Conservation (phyloP, 2,329 filamentous ascomycete species). For the Hypoxylon sp. region DNA sequence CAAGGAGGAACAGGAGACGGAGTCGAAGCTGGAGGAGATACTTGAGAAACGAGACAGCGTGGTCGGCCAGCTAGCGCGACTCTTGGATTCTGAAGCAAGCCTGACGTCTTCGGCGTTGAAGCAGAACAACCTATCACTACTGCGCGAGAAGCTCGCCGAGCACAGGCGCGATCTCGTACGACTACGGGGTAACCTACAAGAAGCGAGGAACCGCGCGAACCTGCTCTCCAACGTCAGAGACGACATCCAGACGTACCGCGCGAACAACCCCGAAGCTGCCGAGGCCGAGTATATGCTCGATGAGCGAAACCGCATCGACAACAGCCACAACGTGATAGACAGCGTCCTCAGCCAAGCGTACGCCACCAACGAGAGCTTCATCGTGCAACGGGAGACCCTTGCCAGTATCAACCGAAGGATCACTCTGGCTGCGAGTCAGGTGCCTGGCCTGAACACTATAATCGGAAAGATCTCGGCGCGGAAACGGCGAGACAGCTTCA, state of each 20-base stretch:
- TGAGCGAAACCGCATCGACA: constrained; percentile 86
- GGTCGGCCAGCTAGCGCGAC: constrained; percentile 83
- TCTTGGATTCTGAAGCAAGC: constrained; percentile 91
- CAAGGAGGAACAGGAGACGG: constrained; percentile 83
- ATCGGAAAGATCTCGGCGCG: constrained; percentile 94
- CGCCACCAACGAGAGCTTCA: constrained; percentile 93
- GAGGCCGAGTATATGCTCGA: constrained; percentile 98
- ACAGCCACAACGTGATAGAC: constrained; percentile 89
- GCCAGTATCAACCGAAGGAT: constrained; percentile 91
- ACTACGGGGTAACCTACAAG: constrained; percentile 77
- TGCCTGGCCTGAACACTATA: constrained; percentile 91
- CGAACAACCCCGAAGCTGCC: constrained; percentile 80
- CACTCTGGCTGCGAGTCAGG: constrained; percentile 86
- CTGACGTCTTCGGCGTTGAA: constrained; percentile 93
- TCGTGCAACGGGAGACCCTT: constrained; percentile 86
- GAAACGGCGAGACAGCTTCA: constrained; percentile 94
- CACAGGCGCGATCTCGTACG: constrained; percentile 86
- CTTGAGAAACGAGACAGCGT: constrained; percentile 89
- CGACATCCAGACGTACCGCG: constrained; percentile 90
- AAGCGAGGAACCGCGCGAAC: constrained; percentile 88
- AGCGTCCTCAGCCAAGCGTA: constrained; percentile 95
- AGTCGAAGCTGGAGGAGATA: constrained; percentile 84
- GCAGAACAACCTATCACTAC: constrained; percentile 92
- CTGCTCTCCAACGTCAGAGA: constrained; percentile 89
- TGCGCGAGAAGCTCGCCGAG: constrained; percentile 88